These are phyloP conservation scores for Begonia peltatifolia DNA, from an alignment of 306 rosid species.

Conservation along the genomic window DNA sequence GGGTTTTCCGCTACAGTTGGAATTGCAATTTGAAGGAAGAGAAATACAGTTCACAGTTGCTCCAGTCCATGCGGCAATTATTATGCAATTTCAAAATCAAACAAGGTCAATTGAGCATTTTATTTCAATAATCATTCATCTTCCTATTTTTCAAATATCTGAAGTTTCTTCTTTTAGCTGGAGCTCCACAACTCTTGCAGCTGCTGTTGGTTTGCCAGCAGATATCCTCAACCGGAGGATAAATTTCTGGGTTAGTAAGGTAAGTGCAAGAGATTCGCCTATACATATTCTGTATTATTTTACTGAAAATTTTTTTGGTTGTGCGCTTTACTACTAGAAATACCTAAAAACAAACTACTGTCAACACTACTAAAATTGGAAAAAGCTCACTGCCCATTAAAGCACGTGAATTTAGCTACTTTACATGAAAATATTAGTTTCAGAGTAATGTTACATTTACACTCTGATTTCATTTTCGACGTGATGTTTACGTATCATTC, in stretches of 20 bases:
- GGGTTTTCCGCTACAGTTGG: conserved; percentile 38
- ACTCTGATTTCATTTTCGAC: too few species aligned
- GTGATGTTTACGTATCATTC: too few species aligned
- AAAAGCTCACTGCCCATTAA: too few species aligned
- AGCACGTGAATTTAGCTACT: too few species aligned
- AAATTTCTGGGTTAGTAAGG: conserved; percentile 89
- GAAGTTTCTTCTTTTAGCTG: conserved; percentile 43
- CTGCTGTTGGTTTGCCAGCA: conserved; percentile 58
- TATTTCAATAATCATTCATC: too few species aligned
- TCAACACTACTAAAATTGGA: too few species aligned
- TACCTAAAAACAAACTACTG: too few species aligned
- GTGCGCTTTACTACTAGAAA: too few species aligned
- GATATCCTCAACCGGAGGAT: conserved; percentile 68
- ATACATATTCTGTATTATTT: not conserved
- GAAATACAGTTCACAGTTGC: conserved; percentile 62
- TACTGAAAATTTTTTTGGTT: too few species aligned
- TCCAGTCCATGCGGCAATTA: conserved; percentile 76
- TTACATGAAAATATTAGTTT: too few species aligned
- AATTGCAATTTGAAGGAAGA: conserved; percentile 85
- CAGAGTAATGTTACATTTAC: too few species aligned
- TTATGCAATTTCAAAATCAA: conserved; percentile 75
- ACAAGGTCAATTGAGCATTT: conserved; percentile 27
- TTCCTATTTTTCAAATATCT: not conserved
- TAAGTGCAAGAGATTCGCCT: conserved; percentile 11
- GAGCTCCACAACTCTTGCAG: conserved; percentile 63